These are phyloP conservation scores for Eucalyptus erythrocorys DNA, from an alignment of 345 rosid genomes.

Conservation along the genomic window DNA sequence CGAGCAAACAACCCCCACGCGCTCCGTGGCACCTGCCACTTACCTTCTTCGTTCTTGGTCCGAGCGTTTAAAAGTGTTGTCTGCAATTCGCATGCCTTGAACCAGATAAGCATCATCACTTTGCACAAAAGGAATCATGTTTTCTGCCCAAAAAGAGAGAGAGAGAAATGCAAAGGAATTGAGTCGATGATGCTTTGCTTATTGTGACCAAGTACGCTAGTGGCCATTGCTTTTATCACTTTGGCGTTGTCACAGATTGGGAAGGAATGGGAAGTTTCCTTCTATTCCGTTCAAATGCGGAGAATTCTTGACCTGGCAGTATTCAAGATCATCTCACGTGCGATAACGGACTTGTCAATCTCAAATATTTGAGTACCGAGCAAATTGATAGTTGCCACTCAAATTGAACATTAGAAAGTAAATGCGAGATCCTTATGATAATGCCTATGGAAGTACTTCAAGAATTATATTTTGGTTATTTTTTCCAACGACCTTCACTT, in stretches of 20 bases:
- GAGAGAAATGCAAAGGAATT: neutral
- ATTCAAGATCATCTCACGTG: neutral
- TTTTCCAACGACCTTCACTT: neutral
- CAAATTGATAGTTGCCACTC: neutral
- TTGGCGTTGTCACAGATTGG: neutral
- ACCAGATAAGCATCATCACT: neutral
- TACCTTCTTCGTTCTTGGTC: neutral
- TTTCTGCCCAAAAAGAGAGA: neutral
- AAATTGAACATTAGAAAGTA: neutral
- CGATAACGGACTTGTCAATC: rapidly evolving
- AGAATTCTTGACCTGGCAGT: neutral
- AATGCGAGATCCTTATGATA: neutral
- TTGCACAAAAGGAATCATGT: neutral
- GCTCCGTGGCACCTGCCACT: neutral
- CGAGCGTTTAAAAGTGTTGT: neutral
- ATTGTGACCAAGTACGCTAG: neutral
- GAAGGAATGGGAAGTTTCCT: neutral
- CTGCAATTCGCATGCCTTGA: neutral
- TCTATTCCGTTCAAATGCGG: neutral
- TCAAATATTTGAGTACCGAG: neutral
- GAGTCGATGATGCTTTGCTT: neutral
- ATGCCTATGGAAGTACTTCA: rapidly evolving
- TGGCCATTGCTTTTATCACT: neutral
- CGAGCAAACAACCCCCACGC: neutral
- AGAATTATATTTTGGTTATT: neutral